Evolutionary conservation across 2,329 filamentous ascomycete species (phyloP).

Genomic region (Coniochaeta prunicola): DNA sequence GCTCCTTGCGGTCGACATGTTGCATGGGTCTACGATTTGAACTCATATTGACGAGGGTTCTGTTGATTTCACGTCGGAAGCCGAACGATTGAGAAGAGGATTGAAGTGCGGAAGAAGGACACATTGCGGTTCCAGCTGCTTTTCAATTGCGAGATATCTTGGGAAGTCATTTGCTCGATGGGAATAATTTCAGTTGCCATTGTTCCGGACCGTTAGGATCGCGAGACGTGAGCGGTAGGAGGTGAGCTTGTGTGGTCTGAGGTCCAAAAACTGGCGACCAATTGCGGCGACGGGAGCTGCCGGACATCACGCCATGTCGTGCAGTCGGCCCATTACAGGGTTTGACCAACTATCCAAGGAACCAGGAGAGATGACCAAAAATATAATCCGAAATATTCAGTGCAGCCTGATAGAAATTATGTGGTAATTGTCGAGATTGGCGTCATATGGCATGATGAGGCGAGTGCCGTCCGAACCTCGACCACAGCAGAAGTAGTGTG

Average conservation of each 20-base stretch:
- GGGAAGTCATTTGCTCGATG: too few species aligned
- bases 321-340: not conserved
- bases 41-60: slow-evolving; percentile 8
- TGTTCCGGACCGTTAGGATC: not conserved
- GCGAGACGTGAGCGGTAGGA: not conserved
- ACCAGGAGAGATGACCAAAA: not conserved
- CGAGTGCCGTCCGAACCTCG: not conserved
- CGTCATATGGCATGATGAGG: not conserved
- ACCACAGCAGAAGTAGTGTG: too few species aligned
- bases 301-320: not conserved
- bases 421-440: not conserved
- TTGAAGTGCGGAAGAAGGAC: not conserved
- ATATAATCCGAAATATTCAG: not conserved
- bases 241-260: not conserved
- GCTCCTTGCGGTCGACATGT: slow-evolving; percentile 62
- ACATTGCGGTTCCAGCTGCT: not conserved
- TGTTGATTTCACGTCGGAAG: not conserved
- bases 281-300: not conserved
- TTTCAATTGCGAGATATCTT: not conserved
- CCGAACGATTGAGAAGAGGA: not conserved
- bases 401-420: not conserved
- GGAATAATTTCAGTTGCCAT: not conserved
- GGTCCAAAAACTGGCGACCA: not conserved
- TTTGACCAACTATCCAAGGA: not conserved
- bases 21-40: slow-evolving; percentile 23